These are phyloP conservation scores for Pyricularia grisea DNA, from an alignment of 2,329 filamentous ascomycete genomes.

Conservation along the genomic window DNA sequence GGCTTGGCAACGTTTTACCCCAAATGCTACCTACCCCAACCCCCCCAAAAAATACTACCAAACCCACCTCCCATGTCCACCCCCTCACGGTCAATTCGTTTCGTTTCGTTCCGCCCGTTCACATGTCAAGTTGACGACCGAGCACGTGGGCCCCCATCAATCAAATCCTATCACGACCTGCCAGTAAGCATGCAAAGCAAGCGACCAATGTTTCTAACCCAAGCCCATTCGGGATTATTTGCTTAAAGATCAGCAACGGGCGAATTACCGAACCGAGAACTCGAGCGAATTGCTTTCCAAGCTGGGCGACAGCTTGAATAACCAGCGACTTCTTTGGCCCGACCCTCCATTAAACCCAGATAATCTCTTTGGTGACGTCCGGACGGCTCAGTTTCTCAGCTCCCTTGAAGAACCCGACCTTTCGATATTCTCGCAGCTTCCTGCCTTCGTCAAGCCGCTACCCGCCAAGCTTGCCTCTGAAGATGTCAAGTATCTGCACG, in stretches of 20 bases:
- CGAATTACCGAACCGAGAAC: constrained; percentile 8
- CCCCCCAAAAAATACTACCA: constrained; percentile 12
- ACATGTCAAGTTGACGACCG: not conserved
- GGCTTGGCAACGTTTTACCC: not conserved
- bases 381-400: constrained; percentile 32
- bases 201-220: not conserved
- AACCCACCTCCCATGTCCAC: constrained; percentile 5
- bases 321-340: constrained; percentile 20
- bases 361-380: constrained; percentile 25
- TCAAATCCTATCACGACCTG: not conserved
- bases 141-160: not conserved
- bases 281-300: constrained; percentile 10
- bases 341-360: constrained; percentile 18
- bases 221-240: not conserved
- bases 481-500: constrained; percentile 72
- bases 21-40: constrained; percentile 1
- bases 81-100: not conserved
- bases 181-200: not conserved
- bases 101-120: not conserved
- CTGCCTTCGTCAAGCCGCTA: constrained; percentile 68
- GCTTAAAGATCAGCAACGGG: constrained; percentile 11
- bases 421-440: constrained; percentile 34
- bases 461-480: constrained; percentile 68
- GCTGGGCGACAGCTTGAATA: constrained; percentile 22
- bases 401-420: constrained; percentile 38